phyloP scores from a whole-genome alignment of 495 filamentous ascomycete species.

The Jackrogersella minutella region DNA sequence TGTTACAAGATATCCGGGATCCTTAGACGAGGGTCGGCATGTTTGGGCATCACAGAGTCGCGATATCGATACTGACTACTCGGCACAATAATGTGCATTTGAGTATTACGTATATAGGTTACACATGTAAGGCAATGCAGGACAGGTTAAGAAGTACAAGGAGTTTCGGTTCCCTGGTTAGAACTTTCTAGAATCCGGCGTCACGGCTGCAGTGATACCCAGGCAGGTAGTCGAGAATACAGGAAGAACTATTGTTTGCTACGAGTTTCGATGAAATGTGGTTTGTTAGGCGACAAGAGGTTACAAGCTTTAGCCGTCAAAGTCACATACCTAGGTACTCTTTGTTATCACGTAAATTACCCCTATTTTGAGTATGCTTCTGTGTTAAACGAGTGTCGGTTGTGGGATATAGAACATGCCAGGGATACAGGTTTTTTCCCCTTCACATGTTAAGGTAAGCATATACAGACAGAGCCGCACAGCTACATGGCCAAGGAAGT shows the following conservation, averaged over 20 bases:
- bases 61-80: not conserved
- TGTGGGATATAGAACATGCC: too few relatives aligned
- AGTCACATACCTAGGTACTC: not conserved
- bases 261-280: not conserved
- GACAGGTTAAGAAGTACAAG: not conserved
- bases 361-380: not conserved
- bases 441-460: too few relatives aligned
- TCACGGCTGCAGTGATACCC: not conserved
- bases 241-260: not conserved
- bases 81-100: not conserved
- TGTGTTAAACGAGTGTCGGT: not conserved
- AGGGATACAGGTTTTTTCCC: too few relatives aligned
- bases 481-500: too few relatives aligned
- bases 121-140: not conserved
- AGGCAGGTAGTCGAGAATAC: not conserved
- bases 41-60: not conserved
- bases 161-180: not conserved
- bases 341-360: not conserved
- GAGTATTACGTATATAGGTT: not conserved
- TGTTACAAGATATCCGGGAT: constrained; percentile 1
- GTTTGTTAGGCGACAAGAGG: not conserved
- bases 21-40: not conserved
- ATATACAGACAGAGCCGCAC: too few relatives aligned
- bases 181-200: not conserved
- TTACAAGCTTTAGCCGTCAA: not conserved